Conservation (phyloP, 495 filamentous ascomycete species). For the Aspergillus campestris region DNA sequence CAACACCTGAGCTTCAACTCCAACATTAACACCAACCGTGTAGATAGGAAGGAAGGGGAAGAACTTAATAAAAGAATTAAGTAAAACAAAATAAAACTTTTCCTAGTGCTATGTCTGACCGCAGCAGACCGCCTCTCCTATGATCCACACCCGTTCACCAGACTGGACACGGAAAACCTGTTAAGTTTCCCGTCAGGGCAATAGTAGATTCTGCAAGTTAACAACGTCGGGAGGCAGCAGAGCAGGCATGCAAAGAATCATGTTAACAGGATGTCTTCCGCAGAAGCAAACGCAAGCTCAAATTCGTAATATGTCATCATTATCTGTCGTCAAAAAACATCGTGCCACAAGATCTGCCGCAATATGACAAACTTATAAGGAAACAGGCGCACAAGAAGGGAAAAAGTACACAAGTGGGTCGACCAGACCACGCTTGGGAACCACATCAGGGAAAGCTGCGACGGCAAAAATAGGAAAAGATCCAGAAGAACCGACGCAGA, state of each 20-base stretch:
- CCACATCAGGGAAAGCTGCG: background rate
- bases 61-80: background rate
- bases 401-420: background rate
- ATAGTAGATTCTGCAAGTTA: too few relatives aligned
- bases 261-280: background rate
- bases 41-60: background rate
- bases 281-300: background rate
- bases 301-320: constrained; percentile 4
- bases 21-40: background rate
- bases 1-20: too few relatives aligned
- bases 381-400: background rate
- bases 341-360: constrained; percentile 3
- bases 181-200: too few relatives aligned
- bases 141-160: too few relatives aligned
- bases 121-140: background rate
- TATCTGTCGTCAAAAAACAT: constrained; percentile 11
- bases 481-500: background rate
- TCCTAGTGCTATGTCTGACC: constrained; percentile 7
- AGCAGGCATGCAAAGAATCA: too few relatives aligned
- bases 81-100: constrained; percentile 3
- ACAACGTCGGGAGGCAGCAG: too few relatives aligned
- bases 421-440: background rate
- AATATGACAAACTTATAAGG: background rate
- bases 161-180: too few relatives aligned
- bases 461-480: background rate